Percentiles rank a stretch among this genome's conserved stretches.
These are phyloP conservation scores for Calvatia gigantea DNA, from an alignment of 768 basidiomycete genomes.

Conservation along the genomic window DNA sequence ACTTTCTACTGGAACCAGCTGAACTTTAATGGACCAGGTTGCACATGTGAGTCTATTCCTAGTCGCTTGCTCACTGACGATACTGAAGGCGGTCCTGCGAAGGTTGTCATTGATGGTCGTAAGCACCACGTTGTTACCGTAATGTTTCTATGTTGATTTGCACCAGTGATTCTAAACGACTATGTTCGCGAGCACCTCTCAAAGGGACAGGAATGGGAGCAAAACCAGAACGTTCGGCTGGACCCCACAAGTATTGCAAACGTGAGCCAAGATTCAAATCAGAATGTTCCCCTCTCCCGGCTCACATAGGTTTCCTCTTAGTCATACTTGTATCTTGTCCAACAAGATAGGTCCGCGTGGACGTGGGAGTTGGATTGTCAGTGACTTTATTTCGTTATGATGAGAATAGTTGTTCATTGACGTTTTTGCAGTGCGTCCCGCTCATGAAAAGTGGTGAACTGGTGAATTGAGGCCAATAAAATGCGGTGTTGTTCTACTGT, in stretches of 20 bases:
- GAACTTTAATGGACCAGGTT: background rate
- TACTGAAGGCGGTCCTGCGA: background rate
- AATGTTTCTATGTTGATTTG: background rate
- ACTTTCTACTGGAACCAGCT: conserved; percentile 24
- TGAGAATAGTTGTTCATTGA: background rate
- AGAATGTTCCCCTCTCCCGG: background rate
- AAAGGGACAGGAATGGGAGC: conserved; percentile 37
- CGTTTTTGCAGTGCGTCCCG: conserved; percentile 34
- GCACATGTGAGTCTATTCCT: conserved; percentile 5
- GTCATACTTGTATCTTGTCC: conserved; percentile 63
- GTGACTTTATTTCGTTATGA: conserved; percentile 22
- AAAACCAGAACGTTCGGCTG: conserved; percentile 47
- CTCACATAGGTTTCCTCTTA: conserved; percentile 21
- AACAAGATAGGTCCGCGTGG: conserved; percentile 71
- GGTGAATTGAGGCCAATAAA: background rate
- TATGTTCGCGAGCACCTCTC: conserved; percentile 18
- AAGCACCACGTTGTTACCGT: too few species aligned
- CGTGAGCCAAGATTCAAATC: conserved; percentile 32
- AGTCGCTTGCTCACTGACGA: background rate
- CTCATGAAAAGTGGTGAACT: conserved; percentile 41
- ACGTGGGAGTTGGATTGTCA: conserved; percentile 79
- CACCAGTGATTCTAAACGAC: conserved; percentile 33
- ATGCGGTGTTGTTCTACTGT: too few species aligned
- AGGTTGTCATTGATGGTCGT: conserved; percentile 73
- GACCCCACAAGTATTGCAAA: conserved; percentile 67